phyloP scores from a whole-genome alignment of 805 yeast species.

The Metschnikowia proteae region DNA sequence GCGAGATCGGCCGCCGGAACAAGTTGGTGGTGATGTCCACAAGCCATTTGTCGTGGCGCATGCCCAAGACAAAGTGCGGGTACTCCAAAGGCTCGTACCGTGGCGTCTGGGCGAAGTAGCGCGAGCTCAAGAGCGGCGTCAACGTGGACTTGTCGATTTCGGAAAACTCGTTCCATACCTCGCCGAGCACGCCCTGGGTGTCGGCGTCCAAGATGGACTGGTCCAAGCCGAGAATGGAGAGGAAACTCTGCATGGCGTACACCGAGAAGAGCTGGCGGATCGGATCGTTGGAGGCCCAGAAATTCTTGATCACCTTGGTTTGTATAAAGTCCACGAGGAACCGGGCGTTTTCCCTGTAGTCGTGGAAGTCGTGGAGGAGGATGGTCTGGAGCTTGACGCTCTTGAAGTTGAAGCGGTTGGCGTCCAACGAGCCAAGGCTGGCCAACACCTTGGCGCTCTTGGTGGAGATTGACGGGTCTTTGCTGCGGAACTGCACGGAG shows the following conservation, averaged over 20 bases:
- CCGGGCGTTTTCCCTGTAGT: conserved; percentile 54
- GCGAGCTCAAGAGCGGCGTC: conserved; percentile 69
- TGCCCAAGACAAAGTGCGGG: conserved; percentile 60
- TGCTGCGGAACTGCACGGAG: conserved; percentile 51
- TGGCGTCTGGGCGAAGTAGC: conserved; percentile 59
- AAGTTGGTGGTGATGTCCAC: conserved; percentile 64
- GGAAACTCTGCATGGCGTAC: conserved; percentile 81
- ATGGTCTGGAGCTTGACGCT: conserved; percentile 43
- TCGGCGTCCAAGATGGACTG: conserved; percentile 18
- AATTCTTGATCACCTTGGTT: conserved; percentile 70
- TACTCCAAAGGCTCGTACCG: conserved; percentile 46
- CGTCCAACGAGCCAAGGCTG: conserved; percentile 71
- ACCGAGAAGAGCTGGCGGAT: conserved; percentile 79
- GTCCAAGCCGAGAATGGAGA: conserved; percentile 57
- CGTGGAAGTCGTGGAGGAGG: conserved; percentile 59
- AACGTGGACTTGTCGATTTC: conserved; percentile 68
- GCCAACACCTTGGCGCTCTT: conserved; percentile 70
- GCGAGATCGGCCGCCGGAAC: conserved; percentile 39
- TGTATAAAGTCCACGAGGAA: conserved; percentile 67
- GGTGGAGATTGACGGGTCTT: conserved; percentile 46
- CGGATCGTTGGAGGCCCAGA: conserved; percentile 89
- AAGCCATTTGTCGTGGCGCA: conserved; percentile 69
- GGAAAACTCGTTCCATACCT: conserved; percentile 60
- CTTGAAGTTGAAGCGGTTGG: conserved; percentile 48
- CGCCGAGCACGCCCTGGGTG: conserved; percentile 18